A percentile compares a stretch with the other conserved stretches of the same genome.
phyloP scores from a whole-genome alignment of 139 green algal genomes.

The Chlorella sp. region DNA sequence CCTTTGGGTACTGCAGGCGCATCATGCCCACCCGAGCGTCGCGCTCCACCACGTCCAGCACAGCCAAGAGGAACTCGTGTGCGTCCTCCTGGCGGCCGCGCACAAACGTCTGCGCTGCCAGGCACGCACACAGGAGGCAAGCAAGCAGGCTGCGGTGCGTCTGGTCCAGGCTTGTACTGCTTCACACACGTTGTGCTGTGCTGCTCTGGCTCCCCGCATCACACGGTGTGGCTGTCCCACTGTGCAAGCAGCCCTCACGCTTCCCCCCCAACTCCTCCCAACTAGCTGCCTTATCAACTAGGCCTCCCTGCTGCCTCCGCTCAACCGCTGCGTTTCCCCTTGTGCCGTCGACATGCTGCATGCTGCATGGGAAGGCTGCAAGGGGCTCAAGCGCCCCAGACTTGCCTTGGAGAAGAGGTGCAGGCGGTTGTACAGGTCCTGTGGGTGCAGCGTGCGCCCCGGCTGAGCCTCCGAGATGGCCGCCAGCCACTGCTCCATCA shows the following conservation, averaged over 20 bases:
- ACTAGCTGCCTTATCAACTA: background rate
- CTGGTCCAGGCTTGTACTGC: background rate
- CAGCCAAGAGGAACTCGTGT: slow-evolving; percentile 75
- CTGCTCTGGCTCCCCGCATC: background rate
- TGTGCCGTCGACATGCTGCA: too few species aligned
- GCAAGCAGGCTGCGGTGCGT: background rate
- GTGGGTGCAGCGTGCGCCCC: too few species aligned
- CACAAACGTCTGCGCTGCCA: slow-evolving; percentile 42
- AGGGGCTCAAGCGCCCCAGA: too few species aligned
- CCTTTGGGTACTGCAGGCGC: slow-evolving; percentile 20
- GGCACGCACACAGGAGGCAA: too few species aligned
- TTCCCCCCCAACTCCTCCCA: background rate
- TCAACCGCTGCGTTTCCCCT: too few species aligned
- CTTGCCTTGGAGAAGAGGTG: too few species aligned
- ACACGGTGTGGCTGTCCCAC: background rate
- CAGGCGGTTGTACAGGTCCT: too few species aligned
- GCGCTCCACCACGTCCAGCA: slow-evolving; percentile 65
- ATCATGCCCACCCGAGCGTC: slow-evolving; percentile 18
- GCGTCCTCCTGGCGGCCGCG: slow-evolving; percentile 75
- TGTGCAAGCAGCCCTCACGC: slow-evolving; percentile 3
- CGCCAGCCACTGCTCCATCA: slow-evolving; percentile 29
- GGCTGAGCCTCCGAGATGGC: slow-evolving; percentile 12
- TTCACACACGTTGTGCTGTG: background rate
- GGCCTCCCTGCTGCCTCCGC: too few species aligned
- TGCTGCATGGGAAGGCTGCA: too few species aligned